Evolutionary conservation across 768 basidiomycete genomes (phyloP).

Genomic region (Psilocybe subaeruginosa): DNA sequence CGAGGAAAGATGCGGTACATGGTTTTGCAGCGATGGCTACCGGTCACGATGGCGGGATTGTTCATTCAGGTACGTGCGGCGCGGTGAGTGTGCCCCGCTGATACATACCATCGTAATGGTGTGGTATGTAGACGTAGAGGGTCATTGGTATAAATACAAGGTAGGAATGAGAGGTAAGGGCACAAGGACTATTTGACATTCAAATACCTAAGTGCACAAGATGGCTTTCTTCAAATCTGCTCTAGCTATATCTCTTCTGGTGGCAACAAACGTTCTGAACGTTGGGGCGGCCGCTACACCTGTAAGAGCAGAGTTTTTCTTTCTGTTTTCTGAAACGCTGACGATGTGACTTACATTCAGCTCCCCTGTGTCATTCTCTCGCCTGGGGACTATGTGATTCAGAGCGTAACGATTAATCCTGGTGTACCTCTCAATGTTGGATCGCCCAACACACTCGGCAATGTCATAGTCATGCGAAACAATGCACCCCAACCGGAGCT

Average conservation of each 20-base stretch:
- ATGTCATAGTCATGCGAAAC: slow-evolving; percentile 8
- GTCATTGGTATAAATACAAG: not conserved
- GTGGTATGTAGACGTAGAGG: not conserved
- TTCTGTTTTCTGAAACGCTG: not conserved
- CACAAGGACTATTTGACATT: too few relatives aligned
- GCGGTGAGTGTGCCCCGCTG: not conserved
- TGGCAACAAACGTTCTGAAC: not conserved
- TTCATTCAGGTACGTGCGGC: not conserved
- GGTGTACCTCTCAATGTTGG: slow-evolving; percentile 10
- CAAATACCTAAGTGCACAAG: not conserved
- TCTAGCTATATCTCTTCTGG: not conserved
- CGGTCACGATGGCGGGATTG: slow-evolving; percentile 1
- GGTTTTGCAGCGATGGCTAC: not conserved
- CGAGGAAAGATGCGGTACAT: not conserved
- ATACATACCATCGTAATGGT: not conserved
- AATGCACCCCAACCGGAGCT: slow-evolving; percentile 4
- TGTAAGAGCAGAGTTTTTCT: not conserved
- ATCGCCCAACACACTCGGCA: slow-evolving; percentile 6
- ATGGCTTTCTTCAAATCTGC: slow-evolving; percentile 8
- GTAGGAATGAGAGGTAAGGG: not conserved
- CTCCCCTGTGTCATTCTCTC: slow-evolving; percentile 10
- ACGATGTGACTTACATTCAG: not conserved
- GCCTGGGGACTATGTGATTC: slow-evolving; percentile 7
- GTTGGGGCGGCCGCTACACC: not conserved
- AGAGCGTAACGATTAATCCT: slow-evolving; percentile 11